Evolutionary conservation across 495 filamentous ascomycete genomes (phyloP).

Genomic region (Hypoxylon crocopeplum): DNA sequence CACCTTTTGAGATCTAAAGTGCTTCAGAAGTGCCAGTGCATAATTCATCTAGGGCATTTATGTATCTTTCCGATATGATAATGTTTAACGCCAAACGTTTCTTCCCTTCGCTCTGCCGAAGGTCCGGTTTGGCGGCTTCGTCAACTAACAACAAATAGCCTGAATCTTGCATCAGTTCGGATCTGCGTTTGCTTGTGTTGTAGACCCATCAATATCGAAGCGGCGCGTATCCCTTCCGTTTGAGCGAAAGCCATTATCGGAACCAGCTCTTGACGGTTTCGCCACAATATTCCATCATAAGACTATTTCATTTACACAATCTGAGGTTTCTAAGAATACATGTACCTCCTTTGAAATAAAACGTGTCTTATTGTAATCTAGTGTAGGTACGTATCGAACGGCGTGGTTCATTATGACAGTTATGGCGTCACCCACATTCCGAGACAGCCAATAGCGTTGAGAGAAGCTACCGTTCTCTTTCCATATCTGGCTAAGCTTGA

Average conservation of each 20-base stretch:
- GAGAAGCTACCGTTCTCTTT: slow-evolving; percentile 19
- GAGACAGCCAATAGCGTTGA: slow-evolving; percentile 17
- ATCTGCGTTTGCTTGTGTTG: background rate
- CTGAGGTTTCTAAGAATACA: slow-evolving; percentile 35
- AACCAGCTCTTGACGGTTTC: slow-evolving; percentile 8
- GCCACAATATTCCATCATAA: slow-evolving; percentile 12
- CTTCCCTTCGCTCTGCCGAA: slow-evolving; percentile 22
- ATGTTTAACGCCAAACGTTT: slow-evolving; percentile 16
- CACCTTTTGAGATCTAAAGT: slow-evolving; percentile 13
- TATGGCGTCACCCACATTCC: slow-evolving; percentile 32
- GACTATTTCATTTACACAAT: background rate
- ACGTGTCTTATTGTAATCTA: slow-evolving; percentile 2
- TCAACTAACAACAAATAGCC: slow-evolving; percentile 14
- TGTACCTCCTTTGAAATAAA: too few species aligned
- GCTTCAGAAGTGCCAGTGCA: slow-evolving; percentile 16
- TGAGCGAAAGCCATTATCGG: slow-evolving; percentile 15
- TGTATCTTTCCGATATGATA: background rate
- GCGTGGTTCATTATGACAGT: slow-evolving; percentile 8
- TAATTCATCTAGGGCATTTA: background rate
- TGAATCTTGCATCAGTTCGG: slow-evolving; percentile 17
- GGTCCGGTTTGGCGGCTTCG: background rate
- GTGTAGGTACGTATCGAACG: background rate
- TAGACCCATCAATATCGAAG: too few species aligned
- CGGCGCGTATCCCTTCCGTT: slow-evolving; percentile 18
- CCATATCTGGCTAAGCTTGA: slow-evolving; percentile 7